phyloP scores from a whole-genome alignment of 768 basidiomycete species.

The Rhodotorula kratochvilovae region DNA sequence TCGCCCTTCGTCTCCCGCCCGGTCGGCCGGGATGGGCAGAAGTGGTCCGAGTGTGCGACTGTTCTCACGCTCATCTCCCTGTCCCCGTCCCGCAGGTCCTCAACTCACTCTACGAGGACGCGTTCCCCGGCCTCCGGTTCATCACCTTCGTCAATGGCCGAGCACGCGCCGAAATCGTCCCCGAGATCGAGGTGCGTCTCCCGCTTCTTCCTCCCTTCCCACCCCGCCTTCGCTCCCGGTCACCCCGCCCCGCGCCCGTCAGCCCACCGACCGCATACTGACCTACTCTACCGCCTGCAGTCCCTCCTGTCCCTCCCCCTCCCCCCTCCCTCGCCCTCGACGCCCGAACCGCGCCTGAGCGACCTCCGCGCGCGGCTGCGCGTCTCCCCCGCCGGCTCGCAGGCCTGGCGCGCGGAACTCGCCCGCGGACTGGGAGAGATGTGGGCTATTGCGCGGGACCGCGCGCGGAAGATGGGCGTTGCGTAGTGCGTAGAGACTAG shows the following conservation, averaged over 20 bases:
- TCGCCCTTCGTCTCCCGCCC: too few relatives aligned
- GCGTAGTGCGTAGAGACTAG: not conserved
- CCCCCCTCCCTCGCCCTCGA: conserved; percentile 16
- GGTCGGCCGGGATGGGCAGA: too few relatives aligned
- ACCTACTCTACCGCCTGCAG: not conserved
- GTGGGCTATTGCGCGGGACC: conserved; percentile 45
- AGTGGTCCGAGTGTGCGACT: too few relatives aligned
- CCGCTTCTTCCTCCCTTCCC: conserved; percentile 6
- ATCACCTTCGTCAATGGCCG: conserved; percentile 52
- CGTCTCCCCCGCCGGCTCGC: conserved; percentile 28
- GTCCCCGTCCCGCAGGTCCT: conserved; percentile 34
- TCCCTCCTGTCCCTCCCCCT: conserved; percentile 24
- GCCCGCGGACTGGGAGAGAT: conserved; percentile 45
- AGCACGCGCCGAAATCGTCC: conserved; percentile 46
- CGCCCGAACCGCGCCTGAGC: conserved; percentile 16
- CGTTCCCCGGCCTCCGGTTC: conserved; percentile 48
- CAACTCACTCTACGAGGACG: conserved; percentile 47
- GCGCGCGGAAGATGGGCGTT: conserved; percentile 14
- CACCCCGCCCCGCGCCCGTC: not conserved
- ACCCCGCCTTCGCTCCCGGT: not conserved
- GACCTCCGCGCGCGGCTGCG: conserved; percentile 4
- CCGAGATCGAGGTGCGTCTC: conserved; percentile 45
- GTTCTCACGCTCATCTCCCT: too few relatives aligned
- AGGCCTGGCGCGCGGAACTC: conserved; percentile 45
- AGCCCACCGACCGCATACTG: not conserved